Evolutionary conservation across 345 rosid genomes (phyloP).

Genomic region (Populus alba): DNA sequence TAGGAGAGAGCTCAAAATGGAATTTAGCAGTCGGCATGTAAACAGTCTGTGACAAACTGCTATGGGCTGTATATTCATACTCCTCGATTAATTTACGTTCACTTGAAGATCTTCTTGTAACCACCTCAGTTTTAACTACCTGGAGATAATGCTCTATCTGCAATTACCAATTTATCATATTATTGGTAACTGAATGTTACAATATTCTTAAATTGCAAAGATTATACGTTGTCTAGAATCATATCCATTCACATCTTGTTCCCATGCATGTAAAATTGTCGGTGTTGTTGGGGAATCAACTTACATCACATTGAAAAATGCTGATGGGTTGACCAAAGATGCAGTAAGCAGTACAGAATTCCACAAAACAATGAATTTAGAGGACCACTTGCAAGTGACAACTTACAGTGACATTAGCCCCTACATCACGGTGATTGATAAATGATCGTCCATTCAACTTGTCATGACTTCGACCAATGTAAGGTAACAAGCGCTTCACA

Average conservation of each 20-base stretch:
- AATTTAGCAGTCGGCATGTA: constrained; percentile 80
- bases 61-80: constrained; percentile 95
- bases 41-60: constrained; percentile 72
- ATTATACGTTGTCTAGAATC: not conserved
- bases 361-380: constrained; percentile 1
- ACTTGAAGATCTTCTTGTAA: constrained; percentile 38
- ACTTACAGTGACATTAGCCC: constrained; percentile 96
- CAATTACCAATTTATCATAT: constrained; percentile 12
- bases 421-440: constrained; percentile 70
- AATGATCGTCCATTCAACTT: constrained; percentile 74
- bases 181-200: not conserved
- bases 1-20: constrained; percentile 95
- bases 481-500: constrained; percentile 63
- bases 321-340: not conserved
- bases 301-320: not conserved
- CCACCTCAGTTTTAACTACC: constrained; percentile 86
- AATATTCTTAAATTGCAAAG: not conserved
- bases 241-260: not conserved
- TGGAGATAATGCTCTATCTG: constrained; percentile 99
- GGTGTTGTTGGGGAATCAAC: not conserved
- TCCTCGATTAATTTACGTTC: constrained; percentile 64
- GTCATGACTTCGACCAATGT: constrained; percentile 78
- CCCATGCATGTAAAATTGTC: not conserved
- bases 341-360: constrained; percentile 1
- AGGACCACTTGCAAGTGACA: constrained; percentile 3